These are phyloP conservation scores for Lumnitzera racemosa DNA, from an alignment of 345 rosid species.

Conservation along the genomic window DNA sequence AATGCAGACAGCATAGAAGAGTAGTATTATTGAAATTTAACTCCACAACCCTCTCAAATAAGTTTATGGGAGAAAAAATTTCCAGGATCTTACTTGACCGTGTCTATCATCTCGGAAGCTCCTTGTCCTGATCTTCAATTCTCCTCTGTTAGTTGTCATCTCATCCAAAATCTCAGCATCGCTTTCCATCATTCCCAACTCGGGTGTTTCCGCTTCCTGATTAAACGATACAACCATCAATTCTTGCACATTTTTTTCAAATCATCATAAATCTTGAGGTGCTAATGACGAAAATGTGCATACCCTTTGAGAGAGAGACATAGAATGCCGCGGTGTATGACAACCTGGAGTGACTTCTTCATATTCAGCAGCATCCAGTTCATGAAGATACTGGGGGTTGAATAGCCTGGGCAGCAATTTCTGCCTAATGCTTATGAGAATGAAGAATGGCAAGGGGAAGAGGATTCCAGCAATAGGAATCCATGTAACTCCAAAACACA, in stretches of 20 bases:
- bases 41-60: no score
- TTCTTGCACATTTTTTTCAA: background rate
- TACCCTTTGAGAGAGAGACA: background rate
- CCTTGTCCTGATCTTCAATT: conserved; percentile 45
- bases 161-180: conserved; percentile 72
- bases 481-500: conserved; percentile 52
- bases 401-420: background rate
- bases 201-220: conserved; percentile 28
- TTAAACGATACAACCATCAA: background rate
- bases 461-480: conserved; percentile 3
- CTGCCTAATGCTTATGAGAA: background rate
- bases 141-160: conserved; percentile 78
- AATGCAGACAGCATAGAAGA: no score
- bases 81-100: conserved; percentile 17
- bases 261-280: background rate
- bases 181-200: conserved; percentile 18
- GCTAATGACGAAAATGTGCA: background rate
- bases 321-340: no score
- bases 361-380: conserved; percentile 75
- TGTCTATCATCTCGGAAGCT: conserved; percentile 45
- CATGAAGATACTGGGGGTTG: background rate
- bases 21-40: no score
- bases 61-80: background rate
- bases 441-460: conserved; percentile 2
- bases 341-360: conserved; percentile 30